These are phyloP conservation scores for Peronospora farinosa DNA, from an alignment of 352 stramenopile genomes.

Conservation along the genomic window DNA sequence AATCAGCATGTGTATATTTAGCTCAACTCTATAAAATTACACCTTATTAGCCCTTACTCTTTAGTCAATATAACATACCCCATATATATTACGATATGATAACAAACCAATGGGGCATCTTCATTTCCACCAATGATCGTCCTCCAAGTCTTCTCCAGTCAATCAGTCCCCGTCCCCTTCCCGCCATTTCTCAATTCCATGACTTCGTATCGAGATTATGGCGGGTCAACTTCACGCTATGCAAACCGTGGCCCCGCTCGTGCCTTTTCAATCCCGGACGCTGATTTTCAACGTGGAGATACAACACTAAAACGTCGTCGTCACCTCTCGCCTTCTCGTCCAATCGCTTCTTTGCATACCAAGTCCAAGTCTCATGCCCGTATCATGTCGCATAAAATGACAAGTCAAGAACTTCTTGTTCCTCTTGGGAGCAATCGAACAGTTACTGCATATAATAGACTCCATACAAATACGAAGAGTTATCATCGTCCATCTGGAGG, in stretches of 20 bases:
- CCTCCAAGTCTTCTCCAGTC: no score
- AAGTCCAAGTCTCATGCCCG: constrained; percentile 56
- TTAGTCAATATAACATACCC: no score
- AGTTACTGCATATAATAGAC: constrained; percentile 12
- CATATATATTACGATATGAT: no score
- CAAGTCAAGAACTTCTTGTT: constrained; percentile 48
- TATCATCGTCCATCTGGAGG: constrained; percentile 18
- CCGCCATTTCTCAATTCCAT: constrained; percentile 1
- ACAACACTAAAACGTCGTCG: constrained; percentile 50
- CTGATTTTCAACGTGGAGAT: constrained; percentile 48
- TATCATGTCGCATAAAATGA: constrained; percentile 18
- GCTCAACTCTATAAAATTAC: no score
- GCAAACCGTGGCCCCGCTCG: constrained; percentile 5
- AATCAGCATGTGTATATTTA: no score
- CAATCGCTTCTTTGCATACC: constrained; percentile 4
- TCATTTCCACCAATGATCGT: no score
- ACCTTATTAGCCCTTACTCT: no score
- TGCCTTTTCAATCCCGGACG: constrained; percentile 49
- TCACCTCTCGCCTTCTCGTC: constrained; percentile 30
- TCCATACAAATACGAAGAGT: constrained; percentile 38
- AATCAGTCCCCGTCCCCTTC: no score
- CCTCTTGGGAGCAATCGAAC: constrained; percentile 34
- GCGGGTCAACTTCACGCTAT: constrained; percentile 22
- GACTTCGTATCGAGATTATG: constrained; percentile 20
- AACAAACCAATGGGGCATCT: no score